These are phyloP conservation scores for Alisma plantagoaquatica DNA, from an alignment of 106 monocot genomes.

Conservation along the genomic window DNA sequence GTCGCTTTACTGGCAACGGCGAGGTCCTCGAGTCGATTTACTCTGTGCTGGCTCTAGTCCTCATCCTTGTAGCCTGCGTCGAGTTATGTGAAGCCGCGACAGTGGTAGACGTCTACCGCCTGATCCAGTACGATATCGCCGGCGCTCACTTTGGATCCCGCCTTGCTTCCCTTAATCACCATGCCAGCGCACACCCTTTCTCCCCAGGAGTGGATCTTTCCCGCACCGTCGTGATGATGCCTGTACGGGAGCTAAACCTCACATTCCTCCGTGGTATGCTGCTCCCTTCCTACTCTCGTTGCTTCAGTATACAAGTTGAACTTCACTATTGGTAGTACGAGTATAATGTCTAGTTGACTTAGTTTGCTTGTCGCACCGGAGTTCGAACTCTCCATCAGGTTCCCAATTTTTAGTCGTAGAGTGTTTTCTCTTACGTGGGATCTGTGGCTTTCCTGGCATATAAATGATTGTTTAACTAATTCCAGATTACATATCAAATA, in stretches of 20 bases:
- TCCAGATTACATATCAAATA: slow-evolving; percentile 64
- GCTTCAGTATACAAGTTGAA: too few relatives aligned
- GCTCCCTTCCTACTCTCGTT: too few relatives aligned
- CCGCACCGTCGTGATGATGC: slow-evolving; percentile 56
- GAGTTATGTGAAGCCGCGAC: slow-evolving; percentile 95
- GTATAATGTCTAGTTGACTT: too few relatives aligned
- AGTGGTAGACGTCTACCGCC: slow-evolving; percentile 89
- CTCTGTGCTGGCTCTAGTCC: slow-evolving; percentile 43
- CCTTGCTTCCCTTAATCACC: slow-evolving; percentile 65
- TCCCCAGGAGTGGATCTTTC: slow-evolving; percentile 66
- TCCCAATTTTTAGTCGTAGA: too few relatives aligned
- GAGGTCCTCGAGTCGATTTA: slow-evolving; percentile 44
- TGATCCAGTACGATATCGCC: slow-evolving; percentile 94
- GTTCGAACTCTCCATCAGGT: too few relatives aligned
- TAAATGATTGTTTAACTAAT: too few relatives aligned
- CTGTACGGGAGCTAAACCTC: slow-evolving; percentile 64
- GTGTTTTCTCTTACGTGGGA: too few relatives aligned
- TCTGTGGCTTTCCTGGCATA: too few relatives aligned
- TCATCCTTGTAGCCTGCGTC: slow-evolving; percentile 80
- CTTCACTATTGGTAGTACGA: too few relatives aligned
- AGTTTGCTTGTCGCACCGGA: too few relatives aligned
- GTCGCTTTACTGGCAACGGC: slow-evolving; percentile 16
- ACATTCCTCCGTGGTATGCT: slow-evolving; percentile 57
- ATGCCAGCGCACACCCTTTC: slow-evolving; percentile 54
- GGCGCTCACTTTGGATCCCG: slow-evolving; percentile 83